Conservation (phyloP, 345 rosid species). For the Theobroma cacao region DNA sequence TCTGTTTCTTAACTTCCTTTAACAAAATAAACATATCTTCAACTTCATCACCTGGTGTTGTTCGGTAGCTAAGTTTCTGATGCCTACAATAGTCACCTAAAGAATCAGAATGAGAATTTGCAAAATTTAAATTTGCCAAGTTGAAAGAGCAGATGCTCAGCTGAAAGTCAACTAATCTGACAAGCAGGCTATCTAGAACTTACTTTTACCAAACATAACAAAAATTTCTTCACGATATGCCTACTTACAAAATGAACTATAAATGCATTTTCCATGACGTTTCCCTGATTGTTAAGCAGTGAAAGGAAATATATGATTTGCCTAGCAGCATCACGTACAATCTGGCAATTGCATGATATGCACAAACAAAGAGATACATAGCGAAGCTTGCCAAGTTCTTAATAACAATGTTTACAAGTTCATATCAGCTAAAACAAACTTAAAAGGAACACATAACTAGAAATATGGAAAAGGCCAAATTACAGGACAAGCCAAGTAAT, state of each 20-base stretch:
- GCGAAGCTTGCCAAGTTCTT: neutral
- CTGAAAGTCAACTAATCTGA: neutral
- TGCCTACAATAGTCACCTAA: conserved; percentile 42
- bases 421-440: neutral
- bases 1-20: conserved; percentile 77
- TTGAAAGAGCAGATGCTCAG: neutral
- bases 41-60: conserved; percentile 44
- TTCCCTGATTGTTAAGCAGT: too few relatives aligned
- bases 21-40: conserved; percentile 39
- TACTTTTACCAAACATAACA: neutral
- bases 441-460: neutral
- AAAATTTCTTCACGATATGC: neutral
- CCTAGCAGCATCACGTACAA: neutral
- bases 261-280: neutral
- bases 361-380: neutral
- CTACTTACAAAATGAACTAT: neutral
- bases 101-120: neutral
- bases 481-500: neutral
- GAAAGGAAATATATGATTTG: neutral
- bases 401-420: neutral
- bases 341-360: neutral
- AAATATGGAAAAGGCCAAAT: neutral
- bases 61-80: conserved; percentile 66
- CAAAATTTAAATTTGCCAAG: neutral
- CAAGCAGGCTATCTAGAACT: neutral